Evolutionary conservation across 2,329 filamentous ascomycete species (phyloP), one percentile per base, ranked within the genome.

Genomic region (Mollisia scopiformis): DNA sequence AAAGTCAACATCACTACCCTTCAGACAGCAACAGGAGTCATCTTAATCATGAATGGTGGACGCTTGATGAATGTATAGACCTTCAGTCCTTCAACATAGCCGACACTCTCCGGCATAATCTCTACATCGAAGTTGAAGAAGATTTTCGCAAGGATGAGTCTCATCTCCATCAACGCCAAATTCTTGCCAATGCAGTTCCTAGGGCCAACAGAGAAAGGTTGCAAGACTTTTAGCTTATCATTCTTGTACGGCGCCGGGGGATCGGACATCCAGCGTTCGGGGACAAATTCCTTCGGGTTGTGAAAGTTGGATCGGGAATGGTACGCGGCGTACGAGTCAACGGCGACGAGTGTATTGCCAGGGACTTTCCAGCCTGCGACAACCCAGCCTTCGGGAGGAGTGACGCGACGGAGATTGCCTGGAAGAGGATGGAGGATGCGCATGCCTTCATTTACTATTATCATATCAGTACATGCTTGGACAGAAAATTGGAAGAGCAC

Each of bases 381-480:
- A 1, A 53, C 21, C 7, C 35, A 41, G 21, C 66, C 68, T 35
- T 43, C 64, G 1, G 53, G 21, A 14, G 63, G 62, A 1, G 61
- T 62, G 25, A 62, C 30, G 16, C 66, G 62, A 8, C 46, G 47
- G 10, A 68, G 46, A 13, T 39, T 58, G 6, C 53, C 62, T 5
- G 65, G 59, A 2, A 63, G 69, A 0, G 75, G 74, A 6, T 77
- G 77, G 59, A 71, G 76, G 3, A 75, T 58, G 2, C 77, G 68
- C 1, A 80, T 68, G 3, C 62, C 70, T 64, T 80, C 78, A 8
- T 75, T 64, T 2, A 80, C 60, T 13, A 75, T 71, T 6, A n/a
- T n/a, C n/a, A n/a, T n/a, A n/a, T n/a, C n/a, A n/a, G n/a, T n/a
- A n/a, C n/a, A n/a, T n/a, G n/a, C n/a, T n/a, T n/a, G n/a, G n/a